These are phyloP conservation scores for Trapa bicornis DNA, from an alignment of 345 rosid species.

Conservation along the genomic window DNA sequence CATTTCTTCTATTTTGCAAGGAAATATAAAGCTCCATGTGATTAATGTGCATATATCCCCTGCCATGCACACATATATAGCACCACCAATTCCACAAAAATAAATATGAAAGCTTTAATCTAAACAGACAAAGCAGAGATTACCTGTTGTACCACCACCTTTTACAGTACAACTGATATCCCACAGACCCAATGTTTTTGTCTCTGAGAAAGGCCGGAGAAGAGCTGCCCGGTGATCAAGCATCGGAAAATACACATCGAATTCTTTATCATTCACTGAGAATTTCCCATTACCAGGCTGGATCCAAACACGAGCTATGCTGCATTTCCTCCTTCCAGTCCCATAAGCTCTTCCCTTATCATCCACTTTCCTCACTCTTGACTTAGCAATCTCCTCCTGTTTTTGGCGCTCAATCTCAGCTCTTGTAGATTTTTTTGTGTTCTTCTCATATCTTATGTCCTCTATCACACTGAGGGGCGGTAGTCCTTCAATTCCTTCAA, in stretches of 20 bases:
- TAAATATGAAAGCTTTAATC: neutral
- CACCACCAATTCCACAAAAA: no score
- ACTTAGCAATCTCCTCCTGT: slow-evolving; percentile 78
- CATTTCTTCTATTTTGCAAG: neutral
- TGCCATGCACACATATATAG: no score
- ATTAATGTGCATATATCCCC: neutral
- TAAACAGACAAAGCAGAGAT: slow-evolving; percentile 4
- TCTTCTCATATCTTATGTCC: slow-evolving; percentile 61
- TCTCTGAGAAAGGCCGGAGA: slow-evolving; percentile 84
- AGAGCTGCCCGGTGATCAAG: slow-evolving; percentile 92
- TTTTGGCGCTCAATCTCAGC: slow-evolving; percentile 76
- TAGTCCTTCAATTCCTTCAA: slow-evolving; percentile 70
- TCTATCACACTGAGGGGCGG: slow-evolving; percentile 79
- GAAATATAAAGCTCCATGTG: neutral
- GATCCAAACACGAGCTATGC: slow-evolving; percentile 89
- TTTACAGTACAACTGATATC: slow-evolving; percentile 71
- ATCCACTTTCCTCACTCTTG: slow-evolving; percentile 81
- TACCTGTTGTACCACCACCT: slow-evolving; percentile 93
- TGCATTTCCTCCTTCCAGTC: slow-evolving; percentile 92
- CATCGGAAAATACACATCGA: slow-evolving; percentile 88
- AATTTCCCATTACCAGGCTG: slow-evolving; percentile 82
- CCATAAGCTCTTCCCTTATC: slow-evolving; percentile 89
- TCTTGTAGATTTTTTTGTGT: slow-evolving; percentile 49
- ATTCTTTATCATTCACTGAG: slow-evolving; percentile 56
- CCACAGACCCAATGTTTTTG: slow-evolving; percentile 97